A percentile compares a stretch with the other conserved stretches of the same genome.
These are phyloP conservation scores for Iris macrosiphon DNA, from an alignment of 106 monocot species.

Conservation along the genomic window DNA sequence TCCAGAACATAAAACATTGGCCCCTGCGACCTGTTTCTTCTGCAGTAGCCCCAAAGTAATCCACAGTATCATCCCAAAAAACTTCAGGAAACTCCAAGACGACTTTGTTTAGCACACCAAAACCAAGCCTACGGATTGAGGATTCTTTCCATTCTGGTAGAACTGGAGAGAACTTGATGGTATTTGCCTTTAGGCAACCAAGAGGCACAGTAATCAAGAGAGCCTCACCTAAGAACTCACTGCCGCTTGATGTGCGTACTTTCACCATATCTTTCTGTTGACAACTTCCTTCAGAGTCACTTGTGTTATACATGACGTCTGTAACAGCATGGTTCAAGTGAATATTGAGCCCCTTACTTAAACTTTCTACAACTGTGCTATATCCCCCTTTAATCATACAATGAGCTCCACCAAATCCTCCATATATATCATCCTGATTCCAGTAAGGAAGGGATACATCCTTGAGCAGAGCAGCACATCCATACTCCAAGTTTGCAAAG, in stretches of 20 bases:
- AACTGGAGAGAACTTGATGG: constrained; percentile 71
- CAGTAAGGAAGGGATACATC: constrained; percentile 89
- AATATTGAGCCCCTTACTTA: constrained; percentile 65
- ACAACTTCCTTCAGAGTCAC: constrained; percentile 13
- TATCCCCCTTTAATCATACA: constrained; percentile 99
- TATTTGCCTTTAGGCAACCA: constrained; percentile 84
- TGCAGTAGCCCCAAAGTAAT: constrained; percentile 98
- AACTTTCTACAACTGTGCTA: constrained; percentile 59
- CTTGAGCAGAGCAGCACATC: constrained; percentile 88
- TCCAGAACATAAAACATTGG: constrained; percentile 99
- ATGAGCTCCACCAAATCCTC: constrained; percentile 97
- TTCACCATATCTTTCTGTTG: constrained; percentile 37
- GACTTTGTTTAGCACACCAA: constrained; percentile 96
- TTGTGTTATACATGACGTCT: constrained; percentile 40
- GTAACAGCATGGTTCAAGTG: constrained; percentile 71
- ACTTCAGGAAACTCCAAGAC: constrained; percentile 82
- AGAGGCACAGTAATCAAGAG: constrained; percentile 90
- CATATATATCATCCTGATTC: constrained; percentile 99
- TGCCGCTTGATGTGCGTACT: constrained; percentile 60
- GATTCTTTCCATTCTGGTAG: constrained; percentile 85
- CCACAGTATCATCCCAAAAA: constrained; percentile 95
- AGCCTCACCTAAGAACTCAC: constrained; percentile 72
- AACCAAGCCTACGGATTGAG: constrained; percentile 86
- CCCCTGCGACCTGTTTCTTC: constrained; percentile 73
- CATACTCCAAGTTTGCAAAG: constrained; percentile 96